These are phyloP conservation scores for Coemansia sp. DNA, from an alignment of 192 early-diverging fungal genomes.

Conservation along the genomic window DNA sequence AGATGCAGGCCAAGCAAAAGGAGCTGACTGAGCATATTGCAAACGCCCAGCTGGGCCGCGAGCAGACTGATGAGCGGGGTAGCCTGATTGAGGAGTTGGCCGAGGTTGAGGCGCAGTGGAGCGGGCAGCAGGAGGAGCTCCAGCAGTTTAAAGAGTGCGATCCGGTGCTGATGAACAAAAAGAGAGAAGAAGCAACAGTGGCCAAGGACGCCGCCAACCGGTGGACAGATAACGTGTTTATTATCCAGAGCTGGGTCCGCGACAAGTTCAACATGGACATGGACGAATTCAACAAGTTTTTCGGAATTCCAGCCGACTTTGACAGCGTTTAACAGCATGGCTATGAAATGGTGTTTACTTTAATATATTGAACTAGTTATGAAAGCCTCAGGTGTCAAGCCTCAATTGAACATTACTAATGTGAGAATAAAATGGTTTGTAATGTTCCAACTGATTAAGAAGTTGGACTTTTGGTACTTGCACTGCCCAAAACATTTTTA, in stretches of 20 bases:
- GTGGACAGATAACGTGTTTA: slow-evolving; percentile 89
- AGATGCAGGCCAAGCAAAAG: slow-evolving; percentile 41
- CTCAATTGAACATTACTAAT: no score
- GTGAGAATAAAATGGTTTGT: no score
- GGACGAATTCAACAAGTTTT: slow-evolving; percentile 61
- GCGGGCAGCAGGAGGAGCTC: slow-evolving; percentile 56
- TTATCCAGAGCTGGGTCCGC: slow-evolving; percentile 73
- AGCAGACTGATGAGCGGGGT: slow-evolving; percentile 63
- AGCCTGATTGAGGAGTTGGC: slow-evolving; percentile 53
- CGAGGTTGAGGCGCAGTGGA: slow-evolving; percentile 50
- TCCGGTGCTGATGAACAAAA: slow-evolving; percentile 65
- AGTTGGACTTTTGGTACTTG: no score
- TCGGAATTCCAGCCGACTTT: slow-evolving; percentile 70
- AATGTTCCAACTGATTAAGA: no score
- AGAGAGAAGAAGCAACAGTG: slow-evolving; percentile 55
- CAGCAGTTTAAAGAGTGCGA: slow-evolving; percentile 73
- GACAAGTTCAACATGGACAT: slow-evolving; percentile 68
- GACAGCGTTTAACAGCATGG: slow-evolving; percentile 52
- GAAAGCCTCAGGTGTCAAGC: no score
- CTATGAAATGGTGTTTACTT: no score
- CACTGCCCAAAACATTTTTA: no score
- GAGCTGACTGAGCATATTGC: slow-evolving; percentile 53
- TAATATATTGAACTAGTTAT: no score
- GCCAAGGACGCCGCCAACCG: slow-evolving; percentile 78
- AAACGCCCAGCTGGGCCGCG: slow-evolving; percentile 57